Evolutionary conservation across 2,329 filamentous ascomycete species (phyloP), one percentile per base, ranked within the genome.

Genomic region (Atkinsonella texensis): DNA sequence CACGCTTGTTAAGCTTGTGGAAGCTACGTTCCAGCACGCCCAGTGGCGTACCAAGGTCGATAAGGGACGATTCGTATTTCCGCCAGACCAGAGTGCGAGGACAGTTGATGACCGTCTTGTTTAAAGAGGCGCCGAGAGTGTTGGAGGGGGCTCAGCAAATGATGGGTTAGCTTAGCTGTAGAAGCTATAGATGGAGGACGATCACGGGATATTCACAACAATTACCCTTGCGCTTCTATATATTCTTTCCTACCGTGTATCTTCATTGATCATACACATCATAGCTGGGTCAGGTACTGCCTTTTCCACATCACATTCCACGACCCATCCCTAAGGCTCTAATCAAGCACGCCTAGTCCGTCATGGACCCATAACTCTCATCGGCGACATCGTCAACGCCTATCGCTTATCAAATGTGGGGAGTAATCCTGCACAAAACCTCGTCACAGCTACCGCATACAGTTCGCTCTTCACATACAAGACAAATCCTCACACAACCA

Each of bases 61-160:
- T 7, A 54, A 57, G 15, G 66, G 67, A 31, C 56, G 60, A 15
- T 53, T 60, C 18, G 52, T 60, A 1, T 68, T 68, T 41, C 65
- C 66, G 4, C 50, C 57, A 1, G 55, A 48, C 3, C 40, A 57
- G 2, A 49, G 56, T 41, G 46, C 56, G 11, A 42, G 54, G 4
- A 44, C 52, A 5, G 54, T 56, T 11, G 53, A 56, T 33, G 53
- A 59, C 13, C 38, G 42, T 15, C 44, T 28, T 3, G 32, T 47
- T 47, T 1, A 46, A 31, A 23, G 33, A 1, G 33, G 13, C 42
- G 8, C 42, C 43, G 5, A 20, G 18, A 6, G 28, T 33, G 12
- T 17, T 28, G 6, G n/a, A 38, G 32, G 17, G 1, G 10, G 4
- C 48, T 13, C 10, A 23, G 23, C 9, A 40, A 20, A n/a, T 5